Base-by-base conservation (phyloP, 192 early-diverging fungal genomes). In the Umbelopsis sp. region DNA sequence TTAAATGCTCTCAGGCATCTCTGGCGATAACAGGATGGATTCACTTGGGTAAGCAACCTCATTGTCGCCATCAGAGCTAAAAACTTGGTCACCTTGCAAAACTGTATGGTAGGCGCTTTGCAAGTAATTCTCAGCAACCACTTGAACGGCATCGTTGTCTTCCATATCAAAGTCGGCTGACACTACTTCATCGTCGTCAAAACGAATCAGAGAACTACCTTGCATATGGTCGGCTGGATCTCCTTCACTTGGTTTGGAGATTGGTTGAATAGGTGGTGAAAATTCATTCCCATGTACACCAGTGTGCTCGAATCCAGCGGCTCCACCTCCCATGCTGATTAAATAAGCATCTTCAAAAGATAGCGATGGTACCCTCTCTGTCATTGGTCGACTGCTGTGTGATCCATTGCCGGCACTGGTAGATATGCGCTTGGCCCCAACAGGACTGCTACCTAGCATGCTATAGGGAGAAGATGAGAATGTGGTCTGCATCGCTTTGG, bases 291-390 rank as follows among this genome's bases (percentile, higher is more conserved):
- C 52, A 25, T 50, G 50, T 34, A 32, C 31, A n/a, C 50, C 52
- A 14, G 50, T n/a, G 17, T 49, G 29, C 51, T 50, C 38, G 38
- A 56, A 50, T 7, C 65, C 69, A 21, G 77, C 67, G 2, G 70
- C 72, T 32, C 79, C 68, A 41, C 68, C 70, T 11, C 75, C 79
- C 68, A 81, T 73, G 26, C 78, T 82, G 43, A 88, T 83, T 53
- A 84, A 54, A 50, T 83, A 83, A 4, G 87, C 87, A 66, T 88
- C 87, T 71, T 88, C 87, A 81, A 88, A 88, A 0, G 87, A 88
- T 14, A 86, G 47, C 12, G 82, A 79, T 32, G 83, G 54, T 32
- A 45, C 41, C 45, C 59, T 67, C 17, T 69, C 71, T 9, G 36
- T 24, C 24, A 38, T 34, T 2, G 75, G 65, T 54, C 56, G 52